Conservation (phyloP, 169 alveolate species). For the Plasmodium coatneyi region DNA sequence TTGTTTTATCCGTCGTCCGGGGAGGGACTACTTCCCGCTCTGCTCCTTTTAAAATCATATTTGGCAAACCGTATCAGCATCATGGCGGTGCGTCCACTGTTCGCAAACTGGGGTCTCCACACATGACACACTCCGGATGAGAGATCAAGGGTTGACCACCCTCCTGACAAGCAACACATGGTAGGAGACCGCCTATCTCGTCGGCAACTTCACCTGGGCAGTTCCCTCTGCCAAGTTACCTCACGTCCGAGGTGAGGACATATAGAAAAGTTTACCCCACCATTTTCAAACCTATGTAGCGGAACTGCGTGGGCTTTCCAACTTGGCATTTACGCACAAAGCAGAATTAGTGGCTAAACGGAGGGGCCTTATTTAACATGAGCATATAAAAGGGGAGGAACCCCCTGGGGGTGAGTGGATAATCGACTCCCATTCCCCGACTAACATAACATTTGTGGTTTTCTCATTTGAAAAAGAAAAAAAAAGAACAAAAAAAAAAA, state of each 20-base stretch:
- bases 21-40: background rate
- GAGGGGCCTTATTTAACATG: background rate
- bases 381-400: background rate
- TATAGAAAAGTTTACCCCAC: background rate
- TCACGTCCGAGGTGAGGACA: background rate
- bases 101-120: background rate
- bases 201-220: background rate
- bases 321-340: background rate
- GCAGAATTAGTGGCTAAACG: background rate
- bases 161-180: background rate
- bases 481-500: background rate
- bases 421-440: background rate
- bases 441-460: background rate
- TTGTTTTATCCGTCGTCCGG: background rate
- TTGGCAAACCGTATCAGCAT: background rate
- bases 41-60: background rate
- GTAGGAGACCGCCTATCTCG: background rate
- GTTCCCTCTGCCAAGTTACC: background rate
- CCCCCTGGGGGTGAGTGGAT: background rate
- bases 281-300: background rate
- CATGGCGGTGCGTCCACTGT: background rate
- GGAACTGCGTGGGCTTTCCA: background rate
- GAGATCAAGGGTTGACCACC: background rate
- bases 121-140: background rate
- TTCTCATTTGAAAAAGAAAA: background rate